A percentile compares a stretch with the other conserved stretches of the same genome.
These are phyloP conservation scores for Globisporangium ultimum DNA, from an alignment of 352 stramenopile species.

Conservation along the genomic window DNA sequence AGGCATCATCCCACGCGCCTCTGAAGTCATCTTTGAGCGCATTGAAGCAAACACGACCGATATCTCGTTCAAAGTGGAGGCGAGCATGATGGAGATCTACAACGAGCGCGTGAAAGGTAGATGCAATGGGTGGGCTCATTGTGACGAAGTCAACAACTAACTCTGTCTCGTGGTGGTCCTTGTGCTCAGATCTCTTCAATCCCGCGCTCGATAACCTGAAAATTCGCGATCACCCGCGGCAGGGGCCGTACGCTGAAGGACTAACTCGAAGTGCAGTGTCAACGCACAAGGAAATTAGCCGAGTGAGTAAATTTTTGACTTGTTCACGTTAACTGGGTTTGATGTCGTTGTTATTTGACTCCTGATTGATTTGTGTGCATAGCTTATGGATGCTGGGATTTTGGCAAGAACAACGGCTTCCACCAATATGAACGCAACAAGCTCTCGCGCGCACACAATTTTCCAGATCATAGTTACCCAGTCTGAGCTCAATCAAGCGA, in stretches of 20 bases:
- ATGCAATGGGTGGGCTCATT: neutral
- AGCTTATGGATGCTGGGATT: slow-evolving; percentile 86
- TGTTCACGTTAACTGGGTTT: neutral
- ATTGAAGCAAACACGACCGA: slow-evolving; percentile 46
- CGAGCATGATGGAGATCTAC: slow-evolving; percentile 91
- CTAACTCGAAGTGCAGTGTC: slow-evolving; percentile 78
- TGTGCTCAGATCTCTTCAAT: slow-evolving; percentile 83
- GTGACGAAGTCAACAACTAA: slow-evolving; percentile 3
- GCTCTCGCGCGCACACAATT: slow-evolving; percentile 78
- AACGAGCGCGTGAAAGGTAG: slow-evolving; percentile 85
- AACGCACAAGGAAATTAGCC: slow-evolving; percentile 78
- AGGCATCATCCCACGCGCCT: slow-evolving; percentile 82
- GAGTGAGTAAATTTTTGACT: slow-evolving; percentile 16
- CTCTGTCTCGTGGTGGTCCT: too few relatives aligned
- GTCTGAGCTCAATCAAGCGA: slow-evolving; percentile 64
- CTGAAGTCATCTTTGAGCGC: slow-evolving; percentile 79
- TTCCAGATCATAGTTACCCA: slow-evolving; percentile 86
- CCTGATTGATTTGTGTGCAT: neutral
- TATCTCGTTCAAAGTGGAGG: slow-evolving; percentile 83
- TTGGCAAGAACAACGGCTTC: slow-evolving; percentile 77
- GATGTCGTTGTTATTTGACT: neutral
- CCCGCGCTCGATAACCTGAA: slow-evolving; percentile 83
- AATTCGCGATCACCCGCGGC: slow-evolving; percentile 81
- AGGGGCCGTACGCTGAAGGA: slow-evolving; percentile 80
- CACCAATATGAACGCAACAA: slow-evolving; percentile 88